phyloP scores from a whole-genome alignment of 345 rosid species.

The Gynandropsis gynandra region DNA sequence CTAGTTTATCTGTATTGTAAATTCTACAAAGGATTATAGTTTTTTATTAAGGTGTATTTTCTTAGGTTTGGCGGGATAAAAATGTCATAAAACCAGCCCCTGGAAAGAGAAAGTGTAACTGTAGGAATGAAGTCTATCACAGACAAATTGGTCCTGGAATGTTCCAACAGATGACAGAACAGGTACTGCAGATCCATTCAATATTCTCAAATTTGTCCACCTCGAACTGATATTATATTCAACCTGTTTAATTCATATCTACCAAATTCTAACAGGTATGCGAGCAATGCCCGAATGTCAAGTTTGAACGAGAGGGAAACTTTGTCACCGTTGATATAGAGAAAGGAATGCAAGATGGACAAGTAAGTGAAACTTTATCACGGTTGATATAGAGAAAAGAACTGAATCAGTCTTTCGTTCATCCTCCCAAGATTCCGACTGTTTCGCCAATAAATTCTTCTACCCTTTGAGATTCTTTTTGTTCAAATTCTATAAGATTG shows the following conservation, averaged over 20 bases:
- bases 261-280: conserved; percentile 59
- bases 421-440: too few species aligned
- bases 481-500: too few species aligned
- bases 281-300: conserved; percentile 94
- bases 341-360: conserved; percentile 99
- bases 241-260: background rate
- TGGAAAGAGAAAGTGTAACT: conserved; percentile 90
- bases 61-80: conserved; percentile 97
- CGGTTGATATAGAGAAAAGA: conserved; percentile 98
- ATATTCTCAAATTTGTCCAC: background rate
- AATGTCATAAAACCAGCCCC: conserved; percentile 88
- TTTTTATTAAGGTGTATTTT: too few species aligned
- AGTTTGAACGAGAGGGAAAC: conserved; percentile 79
- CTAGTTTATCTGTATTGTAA: too few species aligned
- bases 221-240: background rate
- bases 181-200: conserved; percentile 35
- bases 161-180: conserved; percentile 99
- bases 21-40: too few species aligned
- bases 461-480: too few species aligned
- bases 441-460: too few species aligned
- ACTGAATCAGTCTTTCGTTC: too few species aligned
- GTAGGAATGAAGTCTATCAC: conserved; percentile 97
- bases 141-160: conserved; percentile 99
- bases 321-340: conserved; percentile 93
- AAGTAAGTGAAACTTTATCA: conserved; percentile 60